A percentile compares a stretch with the other conserved stretches of the same genome.
Evolutionary conservation across 129 eudicot species (phyloP).

Genomic region (Flaveria trinervia): DNA sequence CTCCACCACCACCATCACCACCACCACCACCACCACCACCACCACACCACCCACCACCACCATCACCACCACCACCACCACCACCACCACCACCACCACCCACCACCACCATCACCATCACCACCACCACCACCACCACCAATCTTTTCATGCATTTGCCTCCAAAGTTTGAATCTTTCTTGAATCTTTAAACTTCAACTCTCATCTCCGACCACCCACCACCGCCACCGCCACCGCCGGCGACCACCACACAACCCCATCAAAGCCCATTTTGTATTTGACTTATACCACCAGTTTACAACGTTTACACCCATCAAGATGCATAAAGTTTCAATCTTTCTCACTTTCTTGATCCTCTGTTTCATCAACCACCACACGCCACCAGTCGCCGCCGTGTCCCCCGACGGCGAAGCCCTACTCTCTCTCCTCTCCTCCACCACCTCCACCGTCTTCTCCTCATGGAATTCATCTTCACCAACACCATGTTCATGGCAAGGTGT

Average conservation of each 20-base stretch:
- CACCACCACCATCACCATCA: not conserved
- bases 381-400: conserved; percentile 50
- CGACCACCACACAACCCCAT: conserved; percentile 35
- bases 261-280: conserved; percentile 13
- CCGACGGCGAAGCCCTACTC: conserved; percentile 78
- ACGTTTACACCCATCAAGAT: conserved; percentile 24
- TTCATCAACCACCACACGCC: conserved; percentile 6
- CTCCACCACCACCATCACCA: conserved; percentile 42
- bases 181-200: not conserved
- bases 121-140: conserved; percentile 33
- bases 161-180: conserved; percentile 40
- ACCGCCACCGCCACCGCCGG: conserved; percentile 11
- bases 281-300: not conserved
- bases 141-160: conserved; percentile 55
- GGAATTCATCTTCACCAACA: conserved; percentile 71
- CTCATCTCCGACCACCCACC: conserved; percentile 6
- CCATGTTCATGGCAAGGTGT: conserved; percentile 97
- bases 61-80: conserved; percentile 27
- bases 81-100: conserved; percentile 17
- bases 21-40: conserved; percentile 35
- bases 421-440: conserved; percentile 60
- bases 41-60: conserved; percentile 6
- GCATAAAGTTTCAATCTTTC: conserved; percentile 36
- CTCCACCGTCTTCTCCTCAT: conserved; percentile 57
- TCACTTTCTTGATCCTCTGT: conserved; percentile 31